Base-by-base conservation (phyloP, 2,329 filamentous ascomycete species). In the Coniochaeta pulveracea region DNA sequence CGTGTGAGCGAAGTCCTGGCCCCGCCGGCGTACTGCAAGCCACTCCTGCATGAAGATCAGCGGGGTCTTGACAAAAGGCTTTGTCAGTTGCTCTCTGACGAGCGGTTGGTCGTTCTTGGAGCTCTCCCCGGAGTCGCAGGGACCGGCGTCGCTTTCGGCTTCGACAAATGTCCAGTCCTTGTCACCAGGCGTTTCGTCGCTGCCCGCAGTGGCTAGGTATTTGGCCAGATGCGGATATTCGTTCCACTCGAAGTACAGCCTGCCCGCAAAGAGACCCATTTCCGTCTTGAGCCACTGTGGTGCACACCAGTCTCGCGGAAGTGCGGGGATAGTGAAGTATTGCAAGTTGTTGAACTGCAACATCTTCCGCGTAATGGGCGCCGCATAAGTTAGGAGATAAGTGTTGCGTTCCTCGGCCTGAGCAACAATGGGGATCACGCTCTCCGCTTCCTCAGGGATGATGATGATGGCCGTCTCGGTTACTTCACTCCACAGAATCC, bases 401-500 rank as follows among this genome's bases (percentile, higher is more conserved):
- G 62, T 60, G 1, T 42, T 35, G 11, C 24, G 35, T 2, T 33
- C 19, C 1, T 17, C 26, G 1, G 34, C 34, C 2, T 30, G 11
- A 17, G 49, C 50, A 5, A 78, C 40, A 0, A 59, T 39, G 0
- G 60, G 58, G 3, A 82, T 58, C 0, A 80, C 40, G 0, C 44
- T 28, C 35, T 82, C 72, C 0, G 66, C 73, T 46, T 83, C 78
- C 41, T 82, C 76, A 0, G 75, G 70, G 18, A 70, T 72, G 2
- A 82, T 45, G 2, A 82, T 47, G 0, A 83, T 40, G 0, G 65
- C 76, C 0, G 57, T 64, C 6, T 68, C 44, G 0, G 55, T 54
- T 0, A 42, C n/a, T 0, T 43, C 42, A 37, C 64, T 70, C 64
- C 67, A 79, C 0, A 82, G 48, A 3, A 83, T 45, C 75, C 74